These are phyloP conservation scores for Porcisia deanei DNA, from an alignment of 208 protist genomes.

Conservation along the genomic window DNA sequence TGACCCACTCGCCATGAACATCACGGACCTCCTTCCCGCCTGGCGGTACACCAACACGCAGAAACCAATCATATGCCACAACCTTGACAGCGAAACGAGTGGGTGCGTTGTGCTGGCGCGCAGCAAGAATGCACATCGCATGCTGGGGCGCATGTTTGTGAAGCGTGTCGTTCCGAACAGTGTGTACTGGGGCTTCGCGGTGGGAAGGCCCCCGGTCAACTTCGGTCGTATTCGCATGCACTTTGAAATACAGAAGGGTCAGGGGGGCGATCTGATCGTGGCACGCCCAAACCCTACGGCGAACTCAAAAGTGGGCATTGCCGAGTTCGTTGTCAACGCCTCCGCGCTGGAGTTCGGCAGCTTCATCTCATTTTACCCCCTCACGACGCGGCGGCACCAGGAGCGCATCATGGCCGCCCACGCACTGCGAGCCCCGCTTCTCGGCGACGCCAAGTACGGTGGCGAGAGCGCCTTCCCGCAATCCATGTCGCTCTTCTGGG, in stretches of 20 bases:
- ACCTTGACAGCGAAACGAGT: slow-evolving; percentile 90
- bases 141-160: slow-evolving; percentile 90
- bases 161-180: slow-evolving; percentile 91
- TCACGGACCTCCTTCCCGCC: slow-evolving; percentile 85
- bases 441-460: slow-evolving; percentile 93
- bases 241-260: slow-evolving; percentile 82
- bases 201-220: slow-evolving; percentile 85
- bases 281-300: slow-evolving; percentile 77
- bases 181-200: slow-evolving; percentile 92
- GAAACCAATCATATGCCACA: slow-evolving; percentile 87
- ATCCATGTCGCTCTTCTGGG: slow-evolving; percentile 83
- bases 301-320: slow-evolving; percentile 79
- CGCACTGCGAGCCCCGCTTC: slow-evolving; percentile 82
- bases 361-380: slow-evolving; percentile 91
- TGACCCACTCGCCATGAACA: slow-evolving; percentile 85
- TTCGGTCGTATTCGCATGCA: slow-evolving; percentile 93
- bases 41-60: slow-evolving; percentile 85
- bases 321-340: slow-evolving; percentile 92
- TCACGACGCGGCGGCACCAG: slow-evolving; percentile 88
- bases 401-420: slow-evolving; percentile 92
- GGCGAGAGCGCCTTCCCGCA: slow-evolving; percentile 87
- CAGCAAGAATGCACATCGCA: slow-evolving; percentile 74
- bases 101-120: slow-evolving; percentile 91
- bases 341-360: slow-evolving; percentile 84
- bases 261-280: slow-evolving; percentile 77